Evolutionary conservation across 805 yeast species (phyloP), one percentile per base, ranked within the genome.

Genomic region (Torulaspora delbrueckii): DNA sequence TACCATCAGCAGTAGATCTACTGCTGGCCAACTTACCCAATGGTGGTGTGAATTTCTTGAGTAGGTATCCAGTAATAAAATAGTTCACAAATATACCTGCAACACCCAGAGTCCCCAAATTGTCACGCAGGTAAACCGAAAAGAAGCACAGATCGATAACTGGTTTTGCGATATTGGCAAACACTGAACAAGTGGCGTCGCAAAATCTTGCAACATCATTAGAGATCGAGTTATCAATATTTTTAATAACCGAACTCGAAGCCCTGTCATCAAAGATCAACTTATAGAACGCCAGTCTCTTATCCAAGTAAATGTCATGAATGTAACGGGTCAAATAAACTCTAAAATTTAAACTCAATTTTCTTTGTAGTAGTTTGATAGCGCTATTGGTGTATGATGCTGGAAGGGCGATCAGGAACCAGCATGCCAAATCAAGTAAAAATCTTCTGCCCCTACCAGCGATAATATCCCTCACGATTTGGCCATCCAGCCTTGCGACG

Each of bases 341-440:
- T 71, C 97, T 79, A 71, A 90, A 90, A 57, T 86, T 86, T 43
- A 88, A 73, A 9, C 95, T 80, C 47, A 90, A 69, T 55, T 86
- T 76, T 58, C 82, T 78, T 44, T 89, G 86, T 55, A 90, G 68
- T 58, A 77, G 86, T 60, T 84, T 86, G 60, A 90, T 90, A 47
- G 91, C 89, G 39, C 96, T 84, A 65, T 90, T 90, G 26, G 96
- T 85, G 64, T 87, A 90, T 2, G 93, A 82, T 0, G 96, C 95
- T 2, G 98, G 98, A 51, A 90, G 79, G 0, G 96, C 96, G 60
- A 90, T 81, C 48, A 86, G 67, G 47, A 90, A 78, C 97, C 97
- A 90, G 64, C 85, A 84, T 8, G 79, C 75, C 63, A 90, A 71
- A 62, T 90, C 96, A 48, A 86, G 72, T 33, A 81, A 63, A 56